These are phyloP conservation scores for Apiospora phragmitis DNA, from an alignment of 2,329 filamentous ascomycete species.

Conservation along the genomic window DNA sequence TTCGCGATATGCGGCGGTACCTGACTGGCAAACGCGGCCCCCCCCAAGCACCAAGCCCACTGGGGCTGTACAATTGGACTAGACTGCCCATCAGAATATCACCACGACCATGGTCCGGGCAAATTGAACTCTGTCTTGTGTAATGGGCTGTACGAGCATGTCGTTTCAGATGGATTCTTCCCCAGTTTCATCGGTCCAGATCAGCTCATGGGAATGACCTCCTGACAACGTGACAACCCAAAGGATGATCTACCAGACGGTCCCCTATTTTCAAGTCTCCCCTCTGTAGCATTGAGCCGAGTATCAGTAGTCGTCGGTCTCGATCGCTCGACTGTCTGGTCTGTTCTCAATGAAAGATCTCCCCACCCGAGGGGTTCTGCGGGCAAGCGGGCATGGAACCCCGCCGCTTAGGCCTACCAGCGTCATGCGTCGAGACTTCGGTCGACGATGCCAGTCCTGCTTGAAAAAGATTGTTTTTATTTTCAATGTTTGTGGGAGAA, in stretches of 20 bases:
- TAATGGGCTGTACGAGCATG: conserved; percentile 1
- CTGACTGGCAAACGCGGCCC: neutral
- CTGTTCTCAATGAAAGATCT: neutral
- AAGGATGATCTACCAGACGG: conserved; percentile 3
- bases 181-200: conserved; percentile 6
- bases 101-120: conserved; percentile 4
- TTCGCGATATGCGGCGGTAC: conserved; percentile 4
- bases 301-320: neutral
- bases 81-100: conserved; percentile 5
- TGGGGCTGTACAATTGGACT: neutral
- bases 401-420: conserved; percentile 4
- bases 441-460: neutral
- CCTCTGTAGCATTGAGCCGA: neutral
- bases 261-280: neutral
- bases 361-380: neutral
- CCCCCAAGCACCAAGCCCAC: neutral
- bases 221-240: conserved; percentile 1
- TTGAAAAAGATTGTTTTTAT: neutral
- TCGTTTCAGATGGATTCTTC: conserved; percentile 8
- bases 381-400: neutral
- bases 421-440: neutral
- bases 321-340: neutral
- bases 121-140: conserved; percentile 4
- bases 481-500: neutral
- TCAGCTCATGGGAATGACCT: conserved; percentile 3